A percentile compares a stretch with the other conserved stretches of the same genome.
Conservation (phyloP, 139 green algal species). For the Desmodesmus armatus region DNA sequence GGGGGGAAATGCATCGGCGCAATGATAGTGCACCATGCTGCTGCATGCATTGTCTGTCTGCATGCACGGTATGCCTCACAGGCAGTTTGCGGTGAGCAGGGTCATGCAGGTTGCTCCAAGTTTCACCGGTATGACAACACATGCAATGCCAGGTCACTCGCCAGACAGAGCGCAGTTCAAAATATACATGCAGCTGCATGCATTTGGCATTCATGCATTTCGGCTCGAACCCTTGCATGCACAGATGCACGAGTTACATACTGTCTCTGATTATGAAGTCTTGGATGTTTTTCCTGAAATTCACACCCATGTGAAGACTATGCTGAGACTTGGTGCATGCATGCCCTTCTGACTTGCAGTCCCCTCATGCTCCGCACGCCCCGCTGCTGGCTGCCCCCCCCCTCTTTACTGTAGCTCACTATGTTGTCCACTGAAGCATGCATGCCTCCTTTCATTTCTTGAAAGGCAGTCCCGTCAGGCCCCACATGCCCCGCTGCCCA, state of each 20-base stretch:
- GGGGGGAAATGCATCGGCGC: neutral
- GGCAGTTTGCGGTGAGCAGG: too few species aligned
- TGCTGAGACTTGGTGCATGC: neutral
- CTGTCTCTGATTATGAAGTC: neutral
- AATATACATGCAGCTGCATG: neutral
- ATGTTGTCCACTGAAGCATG: too few species aligned
- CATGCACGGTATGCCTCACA: too few species aligned
- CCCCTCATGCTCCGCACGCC: slow-evolving; percentile 9
- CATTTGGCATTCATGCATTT: neutral
- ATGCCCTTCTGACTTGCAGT: slow-evolving; percentile 17
- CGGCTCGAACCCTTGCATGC: neutral
- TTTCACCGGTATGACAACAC: too few species aligned
- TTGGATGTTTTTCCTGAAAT: neutral
- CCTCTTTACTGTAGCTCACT: too few species aligned
- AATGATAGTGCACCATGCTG: too few species aligned
- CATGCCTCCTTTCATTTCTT: too few species aligned
- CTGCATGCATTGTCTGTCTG: too few species aligned
- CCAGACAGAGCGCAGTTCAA: neutral
- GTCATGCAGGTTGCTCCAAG: too few species aligned
- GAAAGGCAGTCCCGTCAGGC: slow-evolving; percentile 35
- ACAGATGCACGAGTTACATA: neutral
- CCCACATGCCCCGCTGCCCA: neutral
- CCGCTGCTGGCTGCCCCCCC: too few species aligned
- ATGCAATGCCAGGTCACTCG: too few species aligned
- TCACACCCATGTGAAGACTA: neutral